Conservation (phyloP, 768 basidiomycete genomes). For the Boletus huronensis region DNA sequence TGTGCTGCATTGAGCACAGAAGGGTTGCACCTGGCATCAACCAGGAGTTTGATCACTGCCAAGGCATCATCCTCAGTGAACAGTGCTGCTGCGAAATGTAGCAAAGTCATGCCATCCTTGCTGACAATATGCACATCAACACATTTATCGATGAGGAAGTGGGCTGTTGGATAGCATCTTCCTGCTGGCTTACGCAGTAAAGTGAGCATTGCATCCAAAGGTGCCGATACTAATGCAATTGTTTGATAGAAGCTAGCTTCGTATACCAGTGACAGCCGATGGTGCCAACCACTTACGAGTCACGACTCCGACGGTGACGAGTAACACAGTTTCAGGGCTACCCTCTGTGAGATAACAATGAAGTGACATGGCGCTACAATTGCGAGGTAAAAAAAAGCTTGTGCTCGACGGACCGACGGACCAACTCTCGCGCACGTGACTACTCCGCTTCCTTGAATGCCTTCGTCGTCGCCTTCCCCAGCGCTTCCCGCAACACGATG, state of each 20-base stretch:
- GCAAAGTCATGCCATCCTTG: background rate
- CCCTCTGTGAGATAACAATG: too few species aligned
- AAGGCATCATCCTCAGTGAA: background rate
- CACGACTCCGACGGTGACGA: too few species aligned
- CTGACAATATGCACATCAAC: background rate
- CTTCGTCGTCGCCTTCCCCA: background rate
- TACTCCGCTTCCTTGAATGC: background rate
- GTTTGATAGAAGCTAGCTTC: too few species aligned
- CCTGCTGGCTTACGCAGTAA: background rate
- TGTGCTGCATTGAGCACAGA: background rate
- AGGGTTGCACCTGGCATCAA: background rate
- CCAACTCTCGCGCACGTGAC: background rate
- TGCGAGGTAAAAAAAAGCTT: too few species aligned
- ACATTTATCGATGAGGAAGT: background rate
- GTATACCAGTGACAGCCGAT: too few species aligned
- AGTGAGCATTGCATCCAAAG: background rate
- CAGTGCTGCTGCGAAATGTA: background rate
- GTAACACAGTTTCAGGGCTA: too few species aligned
- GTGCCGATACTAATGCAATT: too few species aligned
- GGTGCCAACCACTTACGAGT: too few species aligned
- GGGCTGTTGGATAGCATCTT: background rate
- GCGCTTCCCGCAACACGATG: constrained; percentile 42
- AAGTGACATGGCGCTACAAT: too few species aligned
- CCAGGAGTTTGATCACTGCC: background rate
- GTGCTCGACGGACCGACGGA: too few species aligned